Conservation (phyloP, 2,329 filamentous ascomycete genomes). For the Zymoseptoria brevis region DNA sequence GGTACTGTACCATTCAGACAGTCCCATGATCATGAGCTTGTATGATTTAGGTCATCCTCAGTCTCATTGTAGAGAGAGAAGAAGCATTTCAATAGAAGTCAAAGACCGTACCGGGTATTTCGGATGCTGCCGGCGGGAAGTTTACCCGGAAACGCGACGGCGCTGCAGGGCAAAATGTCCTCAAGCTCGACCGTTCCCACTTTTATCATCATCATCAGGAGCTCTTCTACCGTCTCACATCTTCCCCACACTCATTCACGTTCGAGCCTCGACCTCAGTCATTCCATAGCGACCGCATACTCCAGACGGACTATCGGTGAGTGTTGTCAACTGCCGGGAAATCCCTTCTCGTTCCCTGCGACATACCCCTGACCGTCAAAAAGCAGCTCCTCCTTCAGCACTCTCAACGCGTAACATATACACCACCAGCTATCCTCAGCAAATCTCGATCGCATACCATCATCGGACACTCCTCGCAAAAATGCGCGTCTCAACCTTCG, state of each 20-base stretch:
- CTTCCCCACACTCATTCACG: not conserved
- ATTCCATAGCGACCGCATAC: not conserved
- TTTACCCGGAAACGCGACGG: not conserved
- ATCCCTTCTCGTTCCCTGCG: not conserved
- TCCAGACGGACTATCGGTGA: not conserved
- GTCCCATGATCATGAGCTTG: not conserved
- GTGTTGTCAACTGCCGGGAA: not conserved
- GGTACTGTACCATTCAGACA: not conserved
- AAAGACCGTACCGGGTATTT: not conserved
- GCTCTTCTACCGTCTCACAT: not conserved
- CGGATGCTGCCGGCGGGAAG: not conserved
- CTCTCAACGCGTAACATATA: not conserved
- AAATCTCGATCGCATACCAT: not conserved
- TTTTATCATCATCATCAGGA: not conserved
- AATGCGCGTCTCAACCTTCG: constrained; percentile 48
- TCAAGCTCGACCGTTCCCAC: not conserved
- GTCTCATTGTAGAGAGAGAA: not conserved
- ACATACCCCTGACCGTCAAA: not conserved
- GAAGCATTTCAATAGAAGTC: not conserved
- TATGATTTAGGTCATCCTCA: not conserved
- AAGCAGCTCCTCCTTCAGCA: not conserved
- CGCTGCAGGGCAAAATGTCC: not conserved
- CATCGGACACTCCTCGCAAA: constrained; percentile 11
- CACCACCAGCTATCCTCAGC: not conserved
- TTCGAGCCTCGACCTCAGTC: not conserved